Base-by-base conservation (phyloP, 768 basidiomycete genomes). In the Podaxis mareebaensis region DNA sequence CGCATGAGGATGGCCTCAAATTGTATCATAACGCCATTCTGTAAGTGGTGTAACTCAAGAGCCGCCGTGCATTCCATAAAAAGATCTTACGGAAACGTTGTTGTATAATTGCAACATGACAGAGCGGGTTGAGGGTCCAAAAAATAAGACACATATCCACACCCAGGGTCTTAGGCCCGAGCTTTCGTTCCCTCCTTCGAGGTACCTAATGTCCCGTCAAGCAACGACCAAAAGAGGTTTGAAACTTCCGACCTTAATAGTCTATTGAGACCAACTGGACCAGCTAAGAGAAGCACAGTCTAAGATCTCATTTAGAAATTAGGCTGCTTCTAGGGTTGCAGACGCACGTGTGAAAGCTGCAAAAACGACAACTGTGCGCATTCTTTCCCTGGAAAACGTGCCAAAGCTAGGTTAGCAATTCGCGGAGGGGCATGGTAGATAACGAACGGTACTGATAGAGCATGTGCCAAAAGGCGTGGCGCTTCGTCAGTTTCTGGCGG, bases 151-250 rank as follows among this genome's bases (percentile, higher is more conserved):
- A 12, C 73, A 36, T 13, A 91, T 81, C 89, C 90, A 92, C 6
- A 91, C 82, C 84, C 89, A 90, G 0, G 90, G 90, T 39, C 81
- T 80, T 33, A 88, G 72, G 6, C 73, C 67, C 0, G 86, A 78
- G 24, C 72, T 78, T 61, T 79, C 68, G 3, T 85, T 85, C 12
- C 76, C 73, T 2, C 71, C 79, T 73, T 90, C 88, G 17, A 92
- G 73, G 68, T 90, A 86, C 40, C 83, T 87, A 59, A 22, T 33
- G 36, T 51, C 30, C 26, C 15, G 53, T 58, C 51, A 36, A 28
- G 44, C 28, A 30, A 2, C 28, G 2, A 48, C 8, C 22, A 10
- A 30, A 13, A 44, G 40, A 59, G 17, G 15, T 2, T 48, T 12
- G 42, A 30, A 56, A 82, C 79, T 66, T 64, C n/a, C 17, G 12